Conservation (phyloP, 1,284 basidiomycete species). For the Cronartium ribicola region DNA sequence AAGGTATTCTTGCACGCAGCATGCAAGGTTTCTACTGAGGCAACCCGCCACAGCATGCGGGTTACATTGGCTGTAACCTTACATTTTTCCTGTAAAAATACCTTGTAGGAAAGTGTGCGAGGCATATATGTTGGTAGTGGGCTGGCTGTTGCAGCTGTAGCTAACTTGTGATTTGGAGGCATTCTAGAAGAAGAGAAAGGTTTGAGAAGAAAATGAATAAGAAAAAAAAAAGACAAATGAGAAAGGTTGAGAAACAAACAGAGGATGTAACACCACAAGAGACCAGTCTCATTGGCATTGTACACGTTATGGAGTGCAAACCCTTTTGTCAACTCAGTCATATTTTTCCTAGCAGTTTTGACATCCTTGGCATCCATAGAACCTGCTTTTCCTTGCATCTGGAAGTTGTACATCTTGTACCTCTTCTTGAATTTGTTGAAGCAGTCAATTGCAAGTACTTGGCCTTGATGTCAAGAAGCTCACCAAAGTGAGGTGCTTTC, state of each 20-base stretch:
- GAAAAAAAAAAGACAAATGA: not conserved
- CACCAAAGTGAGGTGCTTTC: not conserved
- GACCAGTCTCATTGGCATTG: not conserved
- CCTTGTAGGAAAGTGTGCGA: too few relatives aligned
- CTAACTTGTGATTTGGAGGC: not conserved
- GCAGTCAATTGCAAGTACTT: not conserved
- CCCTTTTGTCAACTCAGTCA: not conserved
- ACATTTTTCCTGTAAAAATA: too few relatives aligned
- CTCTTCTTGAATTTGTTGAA: not conserved
- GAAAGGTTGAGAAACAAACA: too few relatives aligned
- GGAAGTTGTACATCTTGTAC: not conserved
- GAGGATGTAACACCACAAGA: not conserved
- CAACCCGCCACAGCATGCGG: too few relatives aligned
- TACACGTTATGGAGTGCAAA: not conserved
- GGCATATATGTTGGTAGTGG: too few relatives aligned
- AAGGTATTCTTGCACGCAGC: too few relatives aligned
- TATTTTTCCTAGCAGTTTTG: not conserved
- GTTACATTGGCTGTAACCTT: too few relatives aligned
- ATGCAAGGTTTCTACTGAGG: too few relatives aligned
- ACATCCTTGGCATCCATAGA: not conserved
- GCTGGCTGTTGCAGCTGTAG: not conserved
- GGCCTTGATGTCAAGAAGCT: not conserved
- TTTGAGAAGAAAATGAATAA: not conserved
- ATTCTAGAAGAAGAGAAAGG: not conserved
- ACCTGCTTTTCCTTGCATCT: not conserved